Conservation (phyloP, 2,329 filamentous ascomycete species). For the Aspergillus luchuensis region DNA sequence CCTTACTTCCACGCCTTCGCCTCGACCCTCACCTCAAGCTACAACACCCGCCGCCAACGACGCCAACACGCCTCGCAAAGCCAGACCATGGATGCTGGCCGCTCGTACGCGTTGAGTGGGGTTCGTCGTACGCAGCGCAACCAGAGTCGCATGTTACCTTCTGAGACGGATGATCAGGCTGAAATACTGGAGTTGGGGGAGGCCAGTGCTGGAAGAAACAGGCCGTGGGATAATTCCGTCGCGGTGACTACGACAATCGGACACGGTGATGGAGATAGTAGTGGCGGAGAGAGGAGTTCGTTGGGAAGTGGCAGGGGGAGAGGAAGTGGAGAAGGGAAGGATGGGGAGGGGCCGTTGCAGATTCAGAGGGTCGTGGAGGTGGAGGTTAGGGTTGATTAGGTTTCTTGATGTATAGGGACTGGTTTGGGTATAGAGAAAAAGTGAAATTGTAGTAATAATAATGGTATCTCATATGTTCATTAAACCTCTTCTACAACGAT, state of each 20-base stretch:
- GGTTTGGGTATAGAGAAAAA: no score
- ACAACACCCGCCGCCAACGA: conserved; percentile 17
- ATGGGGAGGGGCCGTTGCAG: not conserved
- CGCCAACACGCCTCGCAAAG: not conserved
- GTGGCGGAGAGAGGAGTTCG: not conserved
- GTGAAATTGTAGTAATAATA: no score
- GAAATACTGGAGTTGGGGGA: conserved; percentile 1
- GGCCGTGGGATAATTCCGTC: not conserved
- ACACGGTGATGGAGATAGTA: not conserved
- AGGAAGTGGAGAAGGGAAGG: not conserved
- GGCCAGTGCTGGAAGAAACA: not conserved
- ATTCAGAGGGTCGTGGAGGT: conserved; percentile 10
- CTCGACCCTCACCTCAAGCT: conserved; percentile 17
- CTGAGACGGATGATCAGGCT: conserved; percentile 1
- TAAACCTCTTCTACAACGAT: no score
- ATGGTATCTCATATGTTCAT: no score
- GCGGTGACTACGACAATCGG: not conserved
- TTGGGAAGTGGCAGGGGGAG: not conserved
- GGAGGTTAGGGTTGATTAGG: conserved; percentile 3
- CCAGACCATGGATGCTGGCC: not conserved
- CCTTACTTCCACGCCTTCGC: conserved; percentile 40
- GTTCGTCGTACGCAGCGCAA: not conserved
- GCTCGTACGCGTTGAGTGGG: not conserved
- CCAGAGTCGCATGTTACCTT: conserved; percentile 1
- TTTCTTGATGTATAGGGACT: no score